phyloP scores from a whole-genome alignment of 768 basidiomycete species.

The Leccinum variicolor region DNA sequence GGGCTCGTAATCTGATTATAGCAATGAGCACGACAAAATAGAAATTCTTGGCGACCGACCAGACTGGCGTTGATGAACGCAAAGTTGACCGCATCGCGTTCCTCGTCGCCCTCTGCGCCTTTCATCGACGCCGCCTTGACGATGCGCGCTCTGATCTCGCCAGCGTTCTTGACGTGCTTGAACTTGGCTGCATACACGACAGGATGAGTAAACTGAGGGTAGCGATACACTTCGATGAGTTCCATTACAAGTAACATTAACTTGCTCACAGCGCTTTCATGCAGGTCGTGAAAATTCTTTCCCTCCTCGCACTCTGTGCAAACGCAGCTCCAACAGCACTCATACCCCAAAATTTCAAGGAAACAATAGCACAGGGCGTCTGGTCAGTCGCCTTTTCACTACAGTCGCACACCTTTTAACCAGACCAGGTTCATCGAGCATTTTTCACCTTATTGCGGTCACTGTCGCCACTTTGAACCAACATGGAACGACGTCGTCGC shows the following conservation, averaged over 20 bases:
- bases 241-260: constrained; percentile 11
- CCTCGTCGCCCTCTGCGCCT: constrained; percentile 59
- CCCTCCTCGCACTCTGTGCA: constrained; percentile 30
- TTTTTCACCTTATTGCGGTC: constrained; percentile 82
- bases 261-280: background rate
- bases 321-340: constrained; percentile 41
- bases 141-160: constrained; percentile 59
- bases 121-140: constrained; percentile 61
- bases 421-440: constrained; percentile 70
- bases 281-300: constrained; percentile 1
- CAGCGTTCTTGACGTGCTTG: constrained; percentile 60
- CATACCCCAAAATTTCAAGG: constrained; percentile 57
- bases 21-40: constrained; percentile 2
- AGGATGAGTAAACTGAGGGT: constrained; percentile 47
- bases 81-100: constrained; percentile 81
- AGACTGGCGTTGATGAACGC: constrained; percentile 85
- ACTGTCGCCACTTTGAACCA: constrained; percentile 77
- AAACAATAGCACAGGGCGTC: constrained; percentile 50
- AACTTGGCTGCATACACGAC: constrained; percentile 65
- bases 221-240: constrained; percentile 54
- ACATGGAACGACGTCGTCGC: constrained; percentile 74
- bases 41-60: constrained; percentile 39
- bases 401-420: too few relatives aligned
- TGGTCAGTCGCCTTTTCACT: constrained; percentile 40
- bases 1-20: constrained; percentile 71